Evolutionary conservation across 805 yeast genomes (phyloP).

Genomic region (Saccharomycopsis babjevae): DNA sequence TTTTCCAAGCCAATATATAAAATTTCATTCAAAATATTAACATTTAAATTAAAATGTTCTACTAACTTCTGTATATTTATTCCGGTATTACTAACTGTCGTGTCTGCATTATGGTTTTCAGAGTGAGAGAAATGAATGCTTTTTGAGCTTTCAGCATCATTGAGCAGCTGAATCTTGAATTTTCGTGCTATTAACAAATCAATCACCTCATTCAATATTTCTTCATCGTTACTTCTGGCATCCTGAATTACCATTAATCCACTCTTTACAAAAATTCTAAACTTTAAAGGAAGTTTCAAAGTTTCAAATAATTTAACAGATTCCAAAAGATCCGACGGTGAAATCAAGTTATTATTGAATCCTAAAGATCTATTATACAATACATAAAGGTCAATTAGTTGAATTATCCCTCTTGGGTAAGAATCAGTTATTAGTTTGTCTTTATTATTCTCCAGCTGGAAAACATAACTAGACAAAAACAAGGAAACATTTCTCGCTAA

Average conservation of each 20-base stretch:
- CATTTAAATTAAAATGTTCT: conserved; percentile 50
- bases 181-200: conserved; percentile 26
- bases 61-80: conserved; percentile 33
- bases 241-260: conserved; percentile 35
- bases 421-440: conserved; percentile 2
- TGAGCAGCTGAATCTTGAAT: conserved; percentile 21
- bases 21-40: conserved; percentile 56
- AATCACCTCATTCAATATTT: conserved; percentile 28
- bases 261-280: conserved; percentile 29
- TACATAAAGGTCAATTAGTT: conserved; percentile 54
- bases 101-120: conserved; percentile 20
- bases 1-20: conserved; percentile 45
- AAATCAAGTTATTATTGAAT: conserved; percentile 52
- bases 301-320: conserved; percentile 49
- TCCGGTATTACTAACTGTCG: conserved; percentile 20
- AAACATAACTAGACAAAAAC: conserved; percentile 13
- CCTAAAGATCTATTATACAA: conserved; percentile 57
- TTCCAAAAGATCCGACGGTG: conserved; percentile 56
- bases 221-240: conserved; percentile 25
- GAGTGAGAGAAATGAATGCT: not conserved
- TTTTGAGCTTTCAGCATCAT: conserved; percentile 25
- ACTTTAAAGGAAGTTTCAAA: conserved; percentile 46
- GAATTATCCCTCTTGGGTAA: conserved; percentile 46
- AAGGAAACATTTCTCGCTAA: conserved; percentile 14
- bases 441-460: not conserved